Evolutionary conservation across 1,139 yeast species (phyloP), one percentile per base, ranked within the genome.

Genomic region (Citeromyces siamensis): DNA sequence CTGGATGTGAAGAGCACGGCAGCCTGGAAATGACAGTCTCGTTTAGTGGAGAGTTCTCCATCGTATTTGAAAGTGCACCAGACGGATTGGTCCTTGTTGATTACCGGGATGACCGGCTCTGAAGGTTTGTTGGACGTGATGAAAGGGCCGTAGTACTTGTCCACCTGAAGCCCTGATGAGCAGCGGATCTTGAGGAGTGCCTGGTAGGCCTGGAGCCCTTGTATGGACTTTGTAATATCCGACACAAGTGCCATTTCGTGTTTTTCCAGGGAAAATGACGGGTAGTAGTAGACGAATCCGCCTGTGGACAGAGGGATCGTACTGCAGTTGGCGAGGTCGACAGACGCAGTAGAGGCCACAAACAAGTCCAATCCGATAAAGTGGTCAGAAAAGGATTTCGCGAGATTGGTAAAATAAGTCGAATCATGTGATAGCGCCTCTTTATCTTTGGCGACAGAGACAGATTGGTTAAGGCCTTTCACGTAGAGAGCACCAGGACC

Each of bases 1-100:
- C 65, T 52, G 37, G 88, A 82, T 0, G 97, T 90, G 53, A 85
- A 86, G 38, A 93, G 63, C 33, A 90, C 48, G 0, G 97, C 97
- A 2, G 85, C 82, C 58, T 90, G 99, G 64, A 88, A 85, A 55
- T 85, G 94, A 32, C 86, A 84, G 53, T 85, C 95, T 29, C 71
- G 66, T 41, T 75, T 75, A 3, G 82, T 64, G 40, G 77, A 73
- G 34, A 93, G 65, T 42, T 73, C 76, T 2, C 86, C 88, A 51
- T 86, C 96, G 48, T 84, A 81, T 38, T 66, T 68, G 47, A 90
- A 74, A 37, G 84, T 64, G 2, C 84, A 76, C 4, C 85, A 80
- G 40, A 85, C 58, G 2, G 82, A 67, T 35, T 83, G 80, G 47
- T 82, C 79, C 14, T 69, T 66, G 34, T 70, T 68, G 16, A 88